Evolutionary conservation across 371 early-diverging fungal species (phyloP).

Genomic region (Lichtheimia ramosa): DNA sequence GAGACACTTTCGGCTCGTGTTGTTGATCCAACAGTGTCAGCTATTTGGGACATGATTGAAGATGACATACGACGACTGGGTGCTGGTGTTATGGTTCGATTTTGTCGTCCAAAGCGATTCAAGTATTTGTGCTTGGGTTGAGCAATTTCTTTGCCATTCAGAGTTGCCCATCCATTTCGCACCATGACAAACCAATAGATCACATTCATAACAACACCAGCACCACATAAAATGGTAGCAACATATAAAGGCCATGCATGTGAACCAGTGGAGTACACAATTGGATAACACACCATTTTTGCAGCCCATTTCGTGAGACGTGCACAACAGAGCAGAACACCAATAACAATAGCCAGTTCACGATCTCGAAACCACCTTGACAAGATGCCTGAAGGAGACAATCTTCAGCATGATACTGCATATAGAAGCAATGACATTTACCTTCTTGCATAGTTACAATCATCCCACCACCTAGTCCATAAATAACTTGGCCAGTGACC

Average conservation of each 20-base stretch:
- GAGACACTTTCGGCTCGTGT: neutral
- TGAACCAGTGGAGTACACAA: constrained; percentile 23
- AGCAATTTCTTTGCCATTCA: constrained; percentile 30
- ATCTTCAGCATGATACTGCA: neutral
- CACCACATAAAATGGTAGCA: constrained; percentile 38
- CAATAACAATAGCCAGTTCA: constrained; percentile 37
- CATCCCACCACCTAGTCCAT: constrained; percentile 48
- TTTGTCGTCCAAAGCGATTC: constrained; percentile 5
- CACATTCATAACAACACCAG: constrained; percentile 28
- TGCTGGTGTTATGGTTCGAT: constrained; percentile 7
- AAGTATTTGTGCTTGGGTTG: constrained; percentile 15
- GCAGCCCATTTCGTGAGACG: constrained; percentile 41
- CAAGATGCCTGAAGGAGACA: constrained; percentile 22
- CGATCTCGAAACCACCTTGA: constrained; percentile 49
- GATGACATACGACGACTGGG: constrained; percentile 7
- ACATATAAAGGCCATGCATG: constrained; percentile 33
- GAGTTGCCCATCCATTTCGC: constrained; percentile 29
- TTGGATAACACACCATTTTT: constrained; percentile 43
- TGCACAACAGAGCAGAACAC: constrained; percentile 31
- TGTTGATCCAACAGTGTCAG: neutral
- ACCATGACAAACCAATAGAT: constrained; percentile 41
- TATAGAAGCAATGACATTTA: neutral
- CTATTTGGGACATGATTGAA: constrained; percentile 2
- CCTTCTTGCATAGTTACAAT: constrained; percentile 48
- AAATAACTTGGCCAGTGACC: constrained; percentile 45